Percentiles rank a stretch among this genome's conserved stretches.
phyloP scores from a whole-genome alignment of 192 early-diverging fungal species.

The Podila verticillata region DNA sequence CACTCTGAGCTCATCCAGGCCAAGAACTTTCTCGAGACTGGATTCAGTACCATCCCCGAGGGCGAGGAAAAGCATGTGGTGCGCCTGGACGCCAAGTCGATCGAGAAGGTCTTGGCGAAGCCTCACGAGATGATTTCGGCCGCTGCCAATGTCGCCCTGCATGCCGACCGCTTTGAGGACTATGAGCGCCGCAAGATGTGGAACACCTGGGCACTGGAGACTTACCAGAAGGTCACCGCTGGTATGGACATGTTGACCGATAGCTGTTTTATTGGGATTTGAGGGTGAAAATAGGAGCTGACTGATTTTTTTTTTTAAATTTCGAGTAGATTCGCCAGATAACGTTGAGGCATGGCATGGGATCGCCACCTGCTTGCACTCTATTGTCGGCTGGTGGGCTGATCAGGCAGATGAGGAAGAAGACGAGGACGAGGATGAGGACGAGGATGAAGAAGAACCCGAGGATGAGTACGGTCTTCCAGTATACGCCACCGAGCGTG shows the following conservation, averaged over 20 bases:
- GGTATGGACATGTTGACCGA: background rate
- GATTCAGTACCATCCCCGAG: conserved; percentile 31
- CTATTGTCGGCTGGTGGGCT: conserved; percentile 53
- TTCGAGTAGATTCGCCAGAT: conserved; percentile 23
- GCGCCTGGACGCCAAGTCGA: conserved; percentile 34
- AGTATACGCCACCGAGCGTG: conserved; percentile 39
- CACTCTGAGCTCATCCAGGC: conserved; percentile 32
- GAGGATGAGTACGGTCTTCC: conserved; percentile 47
- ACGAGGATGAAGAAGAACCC: conserved; percentile 37
- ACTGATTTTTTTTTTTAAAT: no score
- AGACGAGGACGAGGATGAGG: conserved; percentile 15
- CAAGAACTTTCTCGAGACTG: conserved; percentile 18
- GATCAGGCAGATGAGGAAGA: conserved; percentile 45
- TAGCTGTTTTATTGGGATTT: background rate
- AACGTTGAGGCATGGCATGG: conserved; percentile 49
- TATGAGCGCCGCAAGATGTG: conserved; percentile 44
- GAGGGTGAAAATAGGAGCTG: no score
- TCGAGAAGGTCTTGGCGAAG: conserved; percentile 39
- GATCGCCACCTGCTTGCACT: conserved; percentile 46
- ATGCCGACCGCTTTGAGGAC: conserved; percentile 45
- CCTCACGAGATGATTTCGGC: conserved; percentile 35
- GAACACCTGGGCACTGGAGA: conserved; percentile 46
- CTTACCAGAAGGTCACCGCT: conserved; percentile 23
- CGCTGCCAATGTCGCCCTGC: conserved; percentile 41
- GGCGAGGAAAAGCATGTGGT: conserved; percentile 46